A percentile compares a stretch with the other conserved stretches of the same genome.
Evolutionary conservation across 2,329 filamentous ascomycete species (phyloP).

Genomic region (Fusarium anguioides): DNA sequence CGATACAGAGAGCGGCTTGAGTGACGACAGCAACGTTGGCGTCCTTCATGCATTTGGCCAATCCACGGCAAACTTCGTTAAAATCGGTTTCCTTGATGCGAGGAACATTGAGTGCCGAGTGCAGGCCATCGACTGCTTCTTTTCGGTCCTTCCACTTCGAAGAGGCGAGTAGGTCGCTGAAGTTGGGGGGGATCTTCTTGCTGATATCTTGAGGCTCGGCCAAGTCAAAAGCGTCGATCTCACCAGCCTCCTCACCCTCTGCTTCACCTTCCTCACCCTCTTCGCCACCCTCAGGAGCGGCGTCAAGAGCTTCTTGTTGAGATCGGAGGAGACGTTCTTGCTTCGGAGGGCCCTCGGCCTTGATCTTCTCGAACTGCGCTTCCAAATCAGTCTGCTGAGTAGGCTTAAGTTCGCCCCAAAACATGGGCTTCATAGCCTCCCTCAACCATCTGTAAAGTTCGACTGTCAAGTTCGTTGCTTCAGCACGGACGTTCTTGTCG

Average conservation of each 20-base stretch:
- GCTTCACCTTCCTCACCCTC: slow-evolving; percentile 68
- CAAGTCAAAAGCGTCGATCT: slow-evolving; percentile 83
- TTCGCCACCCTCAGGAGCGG: slow-evolving; percentile 68
- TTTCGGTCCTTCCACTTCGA: slow-evolving; percentile 99
- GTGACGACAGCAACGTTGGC: slow-evolving; percentile 96
- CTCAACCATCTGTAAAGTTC: slow-evolving; percentile 97
- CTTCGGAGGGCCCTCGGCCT: slow-evolving; percentile 86
- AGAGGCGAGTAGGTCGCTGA: slow-evolving; percentile 84
- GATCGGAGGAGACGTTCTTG: slow-evolving; percentile 89
- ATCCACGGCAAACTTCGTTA: slow-evolving; percentile 81
- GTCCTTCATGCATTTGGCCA: slow-evolving; percentile 99
- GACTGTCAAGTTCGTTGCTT: slow-evolving; percentile 89
- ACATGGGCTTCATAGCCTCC: slow-evolving; percentile 97
- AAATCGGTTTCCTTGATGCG: slow-evolving; percentile 93
- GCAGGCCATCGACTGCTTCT: slow-evolving; percentile 87
- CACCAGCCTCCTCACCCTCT: slow-evolving; percentile 62
- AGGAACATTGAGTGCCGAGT: slow-evolving; percentile 81
- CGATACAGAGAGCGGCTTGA: slow-evolving; percentile 91
- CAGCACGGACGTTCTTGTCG: slow-evolving; percentile 97
- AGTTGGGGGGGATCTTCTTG: slow-evolving; percentile 82
- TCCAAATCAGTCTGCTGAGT: slow-evolving; percentile 96
- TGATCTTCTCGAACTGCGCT: slow-evolving; percentile 92
- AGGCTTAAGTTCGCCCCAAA: slow-evolving; percentile 94
- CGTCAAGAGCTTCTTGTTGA: slow-evolving; percentile 86
- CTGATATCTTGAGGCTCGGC: slow-evolving; percentile 89